Conservation (phyloP, 495 filamentous ascomycete genomes). For the Xylaria longipes region DNA sequence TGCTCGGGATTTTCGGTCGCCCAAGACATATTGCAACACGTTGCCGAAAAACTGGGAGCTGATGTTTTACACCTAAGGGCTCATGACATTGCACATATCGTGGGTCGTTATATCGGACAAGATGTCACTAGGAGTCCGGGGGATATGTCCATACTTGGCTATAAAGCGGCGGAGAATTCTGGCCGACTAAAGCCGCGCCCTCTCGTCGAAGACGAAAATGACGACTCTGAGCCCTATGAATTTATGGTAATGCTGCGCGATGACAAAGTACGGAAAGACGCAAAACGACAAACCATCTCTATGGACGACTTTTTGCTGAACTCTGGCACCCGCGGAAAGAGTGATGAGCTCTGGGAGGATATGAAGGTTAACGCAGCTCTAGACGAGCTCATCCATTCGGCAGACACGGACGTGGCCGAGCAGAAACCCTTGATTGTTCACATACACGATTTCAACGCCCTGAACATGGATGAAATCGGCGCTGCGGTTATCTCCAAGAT, state of each 20-base stretch:
- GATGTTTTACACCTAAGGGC: slow-evolving; percentile 81
- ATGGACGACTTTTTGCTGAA: slow-evolving; percentile 37
- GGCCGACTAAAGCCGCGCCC: slow-evolving; percentile 37
- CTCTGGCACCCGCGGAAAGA: slow-evolving; percentile 30
- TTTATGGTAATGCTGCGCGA: slow-evolving; percentile 24
- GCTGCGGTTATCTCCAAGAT: slow-evolving; percentile 67
- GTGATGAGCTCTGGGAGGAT: slow-evolving; percentile 51
- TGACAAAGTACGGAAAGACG: slow-evolving; percentile 30
- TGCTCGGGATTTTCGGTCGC: slow-evolving; percentile 42
- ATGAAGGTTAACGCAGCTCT: slow-evolving; percentile 49
- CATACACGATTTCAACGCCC: slow-evolving; percentile 79
- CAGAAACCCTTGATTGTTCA: slow-evolving; percentile 67
- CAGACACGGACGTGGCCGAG: slow-evolving; percentile 35
- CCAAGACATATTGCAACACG: slow-evolving; percentile 43
- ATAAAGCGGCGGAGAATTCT: slow-evolving; percentile 59
- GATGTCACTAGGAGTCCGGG: slow-evolving; percentile 51
- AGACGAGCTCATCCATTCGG: slow-evolving; percentile 45
- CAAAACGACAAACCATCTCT: slow-evolving; percentile 30
- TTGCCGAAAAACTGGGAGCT: slow-evolving; percentile 67
- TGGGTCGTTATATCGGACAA: slow-evolving; percentile 76
- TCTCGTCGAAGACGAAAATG: slow-evolving; percentile 23
- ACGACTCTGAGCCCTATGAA: background rate
- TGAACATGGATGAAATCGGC: slow-evolving; percentile 68
- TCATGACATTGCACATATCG: slow-evolving; percentile 79
- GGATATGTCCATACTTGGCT: slow-evolving; percentile 65